Evolutionary conservation across 1,139 yeast species (phyloP), one percentile per base, ranked within the genome.

Genomic region (Debaryomyces psychrophilus): DNA sequence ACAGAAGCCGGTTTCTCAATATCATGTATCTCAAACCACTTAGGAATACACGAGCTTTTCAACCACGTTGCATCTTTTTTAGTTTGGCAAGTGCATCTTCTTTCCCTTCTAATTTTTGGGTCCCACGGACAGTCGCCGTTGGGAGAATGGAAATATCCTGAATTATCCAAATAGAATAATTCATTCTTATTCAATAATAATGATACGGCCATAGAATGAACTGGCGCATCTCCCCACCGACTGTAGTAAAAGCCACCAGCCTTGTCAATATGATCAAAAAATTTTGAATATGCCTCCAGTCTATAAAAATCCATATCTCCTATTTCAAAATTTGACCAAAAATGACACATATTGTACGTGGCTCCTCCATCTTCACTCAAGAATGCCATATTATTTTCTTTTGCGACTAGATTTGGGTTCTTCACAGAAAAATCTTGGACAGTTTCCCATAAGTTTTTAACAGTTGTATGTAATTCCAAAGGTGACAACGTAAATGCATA

Each of bases 141-240:
- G n/a, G 65, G 65, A 8, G 50, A 50, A 44, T 61, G 66, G 41
- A 33, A 51, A 44, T 61, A 61, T 33, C 66, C 66, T 12, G 59
- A 42, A 40, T 61, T 56, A 9, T 51, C 46, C 33, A 61, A 52
- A 57, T 56, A 61, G 23, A 54, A 55, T 17, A 61, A 38, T 22
- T 60, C 55, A 34, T 50, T 46, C 12, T 46, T 52, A 22, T 39
- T 18, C 28, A 59, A 45, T 18, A 60, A 48, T 27, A 53, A 39
- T 8, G 61, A 54, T 23, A 59, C 59, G 1, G 61, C 64, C 42
- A 61, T 47, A 4, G 64, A 50, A 43, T 61, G 66, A 34, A 61
- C 49, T n/a, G 66, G 66, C 1, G 64, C 66, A 46, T 61, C 66
- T 11, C 65, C 65, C 66, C 66, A 61, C 11, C 65, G 53, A 40